phyloP scores from a whole-genome alignment of 495 filamentous ascomycete genomes.

The Aspergillus ostianus region DNA sequence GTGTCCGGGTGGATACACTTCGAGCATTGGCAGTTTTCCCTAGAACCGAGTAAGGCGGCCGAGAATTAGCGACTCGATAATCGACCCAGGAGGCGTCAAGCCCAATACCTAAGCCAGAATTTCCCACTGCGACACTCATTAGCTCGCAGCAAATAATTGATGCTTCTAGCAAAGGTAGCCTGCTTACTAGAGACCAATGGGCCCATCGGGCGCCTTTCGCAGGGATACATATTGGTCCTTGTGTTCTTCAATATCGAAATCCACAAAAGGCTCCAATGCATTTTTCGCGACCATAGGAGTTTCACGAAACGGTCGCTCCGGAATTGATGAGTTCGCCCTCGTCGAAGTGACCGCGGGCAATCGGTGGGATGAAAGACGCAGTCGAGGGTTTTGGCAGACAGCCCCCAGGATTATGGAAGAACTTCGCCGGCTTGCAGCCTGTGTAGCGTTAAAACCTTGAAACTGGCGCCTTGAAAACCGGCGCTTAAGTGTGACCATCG shows the following conservation, averaged over 20 bases:
- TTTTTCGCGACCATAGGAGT: neutral
- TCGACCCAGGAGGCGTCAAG: neutral
- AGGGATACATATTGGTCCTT: neutral
- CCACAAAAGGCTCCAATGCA: neutral
- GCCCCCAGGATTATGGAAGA: neutral
- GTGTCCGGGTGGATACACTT: slow-evolving; percentile 76
- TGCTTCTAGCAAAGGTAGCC: neutral
- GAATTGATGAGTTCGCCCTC: neutral
- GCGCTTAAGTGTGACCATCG: neutral
- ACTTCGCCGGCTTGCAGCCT: neutral
- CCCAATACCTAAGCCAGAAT: slow-evolving; percentile 21
- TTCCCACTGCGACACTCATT: slow-evolving; percentile 14
- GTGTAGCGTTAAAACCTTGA: neutral
- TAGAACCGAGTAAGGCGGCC: slow-evolving; percentile 26
- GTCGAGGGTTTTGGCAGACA: neutral
- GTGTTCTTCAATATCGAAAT: neutral
- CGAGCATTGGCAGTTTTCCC: slow-evolving; percentile 79
- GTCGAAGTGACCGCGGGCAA: neutral
- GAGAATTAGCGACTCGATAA: neutral
- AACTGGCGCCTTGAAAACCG: neutral
- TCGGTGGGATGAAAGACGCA: neutral
- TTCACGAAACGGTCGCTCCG: neutral
- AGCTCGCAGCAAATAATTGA: slow-evolving; percentile 1
- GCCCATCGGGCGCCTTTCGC: neutral
- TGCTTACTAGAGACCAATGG: neutral